These are phyloP conservation scores for Paxillus involutus DNA, from an alignment of 768 basidiomycete genomes.

Conservation along the genomic window DNA sequence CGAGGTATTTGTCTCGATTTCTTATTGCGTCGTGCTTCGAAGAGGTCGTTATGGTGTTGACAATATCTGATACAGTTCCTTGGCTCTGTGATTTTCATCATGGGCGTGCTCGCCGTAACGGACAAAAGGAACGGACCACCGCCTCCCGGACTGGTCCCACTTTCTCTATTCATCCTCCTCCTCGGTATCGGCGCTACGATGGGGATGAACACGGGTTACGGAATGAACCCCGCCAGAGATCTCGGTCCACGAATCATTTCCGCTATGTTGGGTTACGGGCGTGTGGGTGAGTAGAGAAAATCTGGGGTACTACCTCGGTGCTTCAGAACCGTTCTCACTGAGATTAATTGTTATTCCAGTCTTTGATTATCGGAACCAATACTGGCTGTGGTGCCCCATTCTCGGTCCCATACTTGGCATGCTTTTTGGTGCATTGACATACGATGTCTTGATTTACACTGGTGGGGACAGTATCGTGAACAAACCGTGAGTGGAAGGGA, in stretches of 20 bases:
- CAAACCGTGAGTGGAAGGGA: constrained; percentile 35
- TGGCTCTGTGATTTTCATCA: constrained; percentile 49
- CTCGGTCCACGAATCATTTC: constrained; percentile 62
- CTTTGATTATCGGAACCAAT: constrained; percentile 44
- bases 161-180: constrained; percentile 53
- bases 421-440: constrained; percentile 49
- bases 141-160: constrained; percentile 49
- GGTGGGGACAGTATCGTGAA: constrained; percentile 53
- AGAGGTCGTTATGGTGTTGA: neutral
- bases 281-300: constrained; percentile 13
- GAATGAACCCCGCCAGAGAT: constrained; percentile 67
- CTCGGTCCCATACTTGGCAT: constrained; percentile 56
- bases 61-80: constrained; percentile 41
- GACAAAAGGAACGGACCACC: constrained; percentile 52
- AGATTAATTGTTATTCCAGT: constrained; percentile 4
- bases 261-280: constrained; percentile 65
- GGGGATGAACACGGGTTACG: constrained; percentile 62
- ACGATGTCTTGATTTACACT: constrained; percentile 54
- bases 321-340: neutral
- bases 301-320: constrained; percentile 15
- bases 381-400: constrained; percentile 68
- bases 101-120: constrained; percentile 50
- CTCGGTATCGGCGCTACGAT: constrained; percentile 54
- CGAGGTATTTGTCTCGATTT: constrained; percentile 27
- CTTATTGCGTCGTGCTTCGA: neutral